Evolutionary conservation across 768 basidiomycete genomes (phyloP).

Genomic region (Tricholoma matsutake): DNA sequence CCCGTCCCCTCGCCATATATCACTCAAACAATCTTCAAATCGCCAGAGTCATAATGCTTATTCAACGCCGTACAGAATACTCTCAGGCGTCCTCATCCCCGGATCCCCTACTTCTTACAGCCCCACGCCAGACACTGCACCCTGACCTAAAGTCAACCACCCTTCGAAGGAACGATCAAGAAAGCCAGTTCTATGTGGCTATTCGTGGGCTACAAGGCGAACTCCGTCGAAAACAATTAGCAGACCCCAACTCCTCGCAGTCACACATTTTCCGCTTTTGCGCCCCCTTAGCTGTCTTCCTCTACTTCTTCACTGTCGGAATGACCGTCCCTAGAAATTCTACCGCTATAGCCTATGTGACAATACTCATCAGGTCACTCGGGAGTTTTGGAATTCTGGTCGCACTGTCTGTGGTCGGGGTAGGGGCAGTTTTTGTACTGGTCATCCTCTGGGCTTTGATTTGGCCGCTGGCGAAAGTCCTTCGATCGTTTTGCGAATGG

Average conservation of each 20-base stretch:
- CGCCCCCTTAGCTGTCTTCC: neutral
- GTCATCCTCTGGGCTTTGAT: neutral
- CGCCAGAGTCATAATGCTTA: neutral
- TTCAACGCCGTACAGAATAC: neutral
- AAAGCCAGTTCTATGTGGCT: neutral
- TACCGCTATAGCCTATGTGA: neutral
- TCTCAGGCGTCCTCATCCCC: neutral
- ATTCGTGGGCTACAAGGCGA: neutral
- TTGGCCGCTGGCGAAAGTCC: neutral
- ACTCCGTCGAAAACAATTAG: neutral
- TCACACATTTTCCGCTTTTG: neutral
- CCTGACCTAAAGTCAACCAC: neutral
- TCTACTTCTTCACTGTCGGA: neutral
- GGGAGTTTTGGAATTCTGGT: neutral
- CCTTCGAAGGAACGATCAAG: neutral
- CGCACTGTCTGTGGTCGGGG: neutral
- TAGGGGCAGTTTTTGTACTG: neutral
- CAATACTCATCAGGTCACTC: neutral
- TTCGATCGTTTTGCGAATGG: constrained; percentile 1
- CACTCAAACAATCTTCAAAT: neutral
- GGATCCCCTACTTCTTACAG: neutral
- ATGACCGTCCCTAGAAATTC: neutral
- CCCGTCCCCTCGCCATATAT: neutral
- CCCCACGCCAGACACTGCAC: neutral
- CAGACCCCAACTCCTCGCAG: neutral